These are phyloP conservation scores for Sphaceloma murrayae DNA, from an alignment of 2,329 filamentous ascomycete genomes.

Conservation along the genomic window DNA sequence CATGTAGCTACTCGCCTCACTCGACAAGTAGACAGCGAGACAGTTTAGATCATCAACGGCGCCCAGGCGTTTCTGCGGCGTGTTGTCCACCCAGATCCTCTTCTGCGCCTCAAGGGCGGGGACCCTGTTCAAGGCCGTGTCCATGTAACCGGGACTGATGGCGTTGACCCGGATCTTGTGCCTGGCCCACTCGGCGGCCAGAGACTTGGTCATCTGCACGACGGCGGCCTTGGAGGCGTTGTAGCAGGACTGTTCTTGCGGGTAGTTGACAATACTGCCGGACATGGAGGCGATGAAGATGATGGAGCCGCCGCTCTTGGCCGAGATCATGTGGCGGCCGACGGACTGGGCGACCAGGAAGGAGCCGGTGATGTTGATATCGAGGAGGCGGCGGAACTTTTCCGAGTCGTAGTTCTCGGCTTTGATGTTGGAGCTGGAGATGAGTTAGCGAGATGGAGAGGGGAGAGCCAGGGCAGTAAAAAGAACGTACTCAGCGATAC, in stretches of 20 bases:
- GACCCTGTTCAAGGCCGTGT: constrained; percentile 70
- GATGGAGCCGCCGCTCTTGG: constrained; percentile 60
- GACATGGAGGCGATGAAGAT: constrained; percentile 63
- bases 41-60: constrained; percentile 68
- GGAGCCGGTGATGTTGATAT: constrained; percentile 72
- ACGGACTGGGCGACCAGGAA: constrained; percentile 62
- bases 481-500: constrained; percentile 63
- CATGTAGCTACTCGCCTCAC: constrained; percentile 65
- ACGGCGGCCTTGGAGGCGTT: constrained; percentile 77
- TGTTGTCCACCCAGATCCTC: constrained; percentile 67
- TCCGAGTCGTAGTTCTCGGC: constrained; percentile 66
- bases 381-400: constrained; percentile 69
- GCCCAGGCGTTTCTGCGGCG: constrained; percentile 64
- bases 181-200: constrained; percentile 77
- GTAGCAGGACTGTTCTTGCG: constrained; percentile 74
- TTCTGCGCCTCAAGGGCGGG: constrained; percentile 71
- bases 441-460: neutral
- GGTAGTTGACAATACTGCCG: constrained; percentile 36
- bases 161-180: constrained; percentile 73
- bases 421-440: constrained; percentile 61
- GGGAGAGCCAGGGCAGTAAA: too few relatives aligned
- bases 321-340: constrained; percentile 55
- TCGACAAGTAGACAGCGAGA: constrained; percentile 65
- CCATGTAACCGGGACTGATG: constrained; percentile 80
- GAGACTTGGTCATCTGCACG: constrained; percentile 66